Base-by-base conservation (phyloP, 2,329 filamentous ascomycete species). In the Fusarium lyarnte region DNA sequence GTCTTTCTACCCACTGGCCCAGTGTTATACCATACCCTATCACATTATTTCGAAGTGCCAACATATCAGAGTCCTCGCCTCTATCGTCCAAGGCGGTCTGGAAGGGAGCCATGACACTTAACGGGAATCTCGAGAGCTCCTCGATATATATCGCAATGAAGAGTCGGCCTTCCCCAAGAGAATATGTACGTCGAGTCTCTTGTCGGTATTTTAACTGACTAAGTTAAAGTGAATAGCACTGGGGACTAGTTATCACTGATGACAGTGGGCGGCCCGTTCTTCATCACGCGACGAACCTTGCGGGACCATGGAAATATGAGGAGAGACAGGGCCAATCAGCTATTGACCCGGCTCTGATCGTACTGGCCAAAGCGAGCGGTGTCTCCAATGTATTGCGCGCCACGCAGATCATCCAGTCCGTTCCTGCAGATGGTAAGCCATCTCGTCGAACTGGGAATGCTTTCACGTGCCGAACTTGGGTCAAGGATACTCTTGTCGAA, bases 21-120 rank as follows among this genome's bases (percentile, higher is more conserved):
- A 9, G 5, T 9, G 21, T 5, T 9, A 9, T 41, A 2, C 14
- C 3, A 6, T 14, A 14, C 21, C 38, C 9, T 6, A 14, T n/a
- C 13, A n/a, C 8, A n/a, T 14, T 13, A 41, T 42, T 16, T 17
- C 14, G 9, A 23, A 17, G 16, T 25, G 9, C 1, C 11, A 17
- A 17, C 14, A 17, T 19, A 5, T 25, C 16, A 25, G 23, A 25
- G 10, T 5, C 4, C 23, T 11, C 8, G 5, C 16, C 11, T 7
- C 14, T 11, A 14, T 23, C 6, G 14, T 6, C 41, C 23, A 25
- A 42, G 3, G 7, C 23, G 2, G 23, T 12, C 23, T 17, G 23
- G 23, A 25, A 25, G 41, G 9, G 9, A 8, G 11, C 6, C 11
- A 43, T 43, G 41, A 5, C 41, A 8, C 23, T 43, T 5, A 12